Base-by-base conservation (phyloP, 2,329 filamentous ascomycete species). In the Diaporthe batatas region DNA sequence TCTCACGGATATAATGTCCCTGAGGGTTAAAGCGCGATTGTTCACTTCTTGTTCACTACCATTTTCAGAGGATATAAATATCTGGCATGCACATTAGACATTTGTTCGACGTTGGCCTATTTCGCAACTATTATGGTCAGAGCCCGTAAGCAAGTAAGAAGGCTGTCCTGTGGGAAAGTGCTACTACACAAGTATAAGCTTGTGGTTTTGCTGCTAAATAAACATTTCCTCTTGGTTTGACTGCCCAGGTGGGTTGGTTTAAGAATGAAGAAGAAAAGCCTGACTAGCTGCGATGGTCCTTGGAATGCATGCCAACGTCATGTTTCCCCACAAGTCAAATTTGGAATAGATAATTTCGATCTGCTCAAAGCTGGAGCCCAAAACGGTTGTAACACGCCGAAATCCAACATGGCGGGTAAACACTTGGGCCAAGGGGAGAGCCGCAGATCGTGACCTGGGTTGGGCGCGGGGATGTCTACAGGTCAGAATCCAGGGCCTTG, bases 21-120 rank as follows among this genome's bases (percentile, higher is more conserved):
- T 16, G 44, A 44, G 6, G 21, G 1, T 18, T 6, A 8, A 23
- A 21, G 18, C 44, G 59, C 59, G 12, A 3, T 32, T 49, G 29
- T 51, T 65, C 42, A 49, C 25, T 49, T 65, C 42, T 49, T 64
- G 39, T 64, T 51, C 29, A 49, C 44, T 36, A 49, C 21, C 21
- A 49, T 34, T 36, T 51, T 49, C 29, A 34, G 10, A 21, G 25
- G n/a, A 47, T 34, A 18, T 64, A 64, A 23, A 64, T 64, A 64
- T 49, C 10, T 44, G 25, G 47, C 39, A 29, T 34, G 42, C 18
- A 39, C 42, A 47, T 64, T 42, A 32, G 25, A 64, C 59, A 32
- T 23, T 47, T 47, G 39, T 65, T 34, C 59, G n/a, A 36, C 42
- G 10, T 10, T 14, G 16, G 23, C 2, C 34, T 10, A 16, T 18